Base-by-base conservation (phyloP, 164 flowering plant genomes). In the Macadamia integrifolia region DNA sequence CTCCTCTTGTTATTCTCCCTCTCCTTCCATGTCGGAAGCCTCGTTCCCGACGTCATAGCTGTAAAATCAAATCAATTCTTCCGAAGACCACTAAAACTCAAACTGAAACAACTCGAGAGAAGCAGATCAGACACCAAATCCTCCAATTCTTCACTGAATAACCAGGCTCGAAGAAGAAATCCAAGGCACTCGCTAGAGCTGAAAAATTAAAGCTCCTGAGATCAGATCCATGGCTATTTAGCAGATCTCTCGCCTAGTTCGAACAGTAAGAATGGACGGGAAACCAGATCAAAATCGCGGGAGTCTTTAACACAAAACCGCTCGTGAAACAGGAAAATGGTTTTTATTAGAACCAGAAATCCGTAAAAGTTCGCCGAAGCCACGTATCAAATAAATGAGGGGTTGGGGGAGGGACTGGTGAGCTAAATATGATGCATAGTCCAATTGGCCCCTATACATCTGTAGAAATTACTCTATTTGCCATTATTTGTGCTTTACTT, bases 1-100 rank as follows among this genome's bases (percentile, higher is more conserved):
- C 97, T 78, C 63, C 82, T 72, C 85, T 86, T 89, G 82, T 92
- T 92, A 78, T 91, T 91, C 79, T 89, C 94, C 65, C 97, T 79
- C 80, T 89, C 94, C 83, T 84, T 89, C 97, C 96, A 92, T 66
- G 97, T 85, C 76, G 97, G 97, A 74, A 85, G 78, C 74, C 97
- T 72, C 72, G 90, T 56, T 44, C 97, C 97, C 35, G 95, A 78
- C 80, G 90, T 85, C 91, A 84, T 87, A 69, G 11, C 58, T 42
- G 32, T 40, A 6, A 31, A 23, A 3, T 9, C 14, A 9, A 17
- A 30, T 66, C 13, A 43, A 53, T 60, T 52, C 6, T 31, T 40
- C 14, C 43, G 10, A 57, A 48, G n/a, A 43, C 17, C 18, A 23
- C 23, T 23, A 23, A 23, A 23, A 23, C 23, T 23, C 23, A 9